A percentile compares a stretch with the other conserved stretches of the same genome.
phyloP scores from a whole-genome alignment of 1,284 basidiomycete genomes.

The Rhodotorula sp. region DNA sequence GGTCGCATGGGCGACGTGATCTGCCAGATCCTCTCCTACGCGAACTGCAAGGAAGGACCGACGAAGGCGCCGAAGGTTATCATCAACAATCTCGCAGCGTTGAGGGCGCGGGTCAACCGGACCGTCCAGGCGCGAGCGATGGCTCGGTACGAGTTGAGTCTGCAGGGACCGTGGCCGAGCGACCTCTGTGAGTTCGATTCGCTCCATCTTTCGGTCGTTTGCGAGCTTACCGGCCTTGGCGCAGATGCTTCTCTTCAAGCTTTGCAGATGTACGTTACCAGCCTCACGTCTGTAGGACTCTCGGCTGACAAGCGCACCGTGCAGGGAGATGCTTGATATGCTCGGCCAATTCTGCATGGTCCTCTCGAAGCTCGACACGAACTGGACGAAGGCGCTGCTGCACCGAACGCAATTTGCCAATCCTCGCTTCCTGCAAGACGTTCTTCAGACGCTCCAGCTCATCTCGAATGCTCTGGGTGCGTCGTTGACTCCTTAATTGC shows the following conservation, averaged over 20 bases:
- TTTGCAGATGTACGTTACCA: constrained; percentile 24
- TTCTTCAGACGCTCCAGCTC: constrained; percentile 28
- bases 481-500: not conserved
- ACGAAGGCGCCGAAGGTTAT: constrained; percentile 31
- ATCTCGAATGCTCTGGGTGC: constrained; percentile 23
- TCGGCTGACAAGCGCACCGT: too few relatives aligned
- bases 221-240: not conserved
- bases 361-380: constrained; percentile 25
- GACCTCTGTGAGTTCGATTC: constrained; percentile 18
- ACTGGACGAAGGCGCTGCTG: constrained; percentile 38
- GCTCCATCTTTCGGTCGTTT: not conserved
- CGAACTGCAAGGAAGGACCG: constrained; percentile 31
- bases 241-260: constrained; percentile 27
- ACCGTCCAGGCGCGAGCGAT: constrained; percentile 28
- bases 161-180: constrained; percentile 34
- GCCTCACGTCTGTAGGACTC: too few relatives aligned
- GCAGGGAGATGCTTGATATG: constrained; percentile 38
- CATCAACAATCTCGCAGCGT: constrained; percentile 28
- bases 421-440: constrained; percentile 32
- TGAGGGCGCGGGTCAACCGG: constrained; percentile 32
- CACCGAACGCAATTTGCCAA: constrained; percentile 36
- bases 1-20: constrained; percentile 30
- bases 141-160: constrained; percentile 31
- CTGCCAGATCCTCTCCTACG: constrained; percentile 35
- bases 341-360: constrained; percentile 30